Conservation (phyloP, 2,329 filamentous ascomycete species). For the Canariomyces notabilis region DNA sequence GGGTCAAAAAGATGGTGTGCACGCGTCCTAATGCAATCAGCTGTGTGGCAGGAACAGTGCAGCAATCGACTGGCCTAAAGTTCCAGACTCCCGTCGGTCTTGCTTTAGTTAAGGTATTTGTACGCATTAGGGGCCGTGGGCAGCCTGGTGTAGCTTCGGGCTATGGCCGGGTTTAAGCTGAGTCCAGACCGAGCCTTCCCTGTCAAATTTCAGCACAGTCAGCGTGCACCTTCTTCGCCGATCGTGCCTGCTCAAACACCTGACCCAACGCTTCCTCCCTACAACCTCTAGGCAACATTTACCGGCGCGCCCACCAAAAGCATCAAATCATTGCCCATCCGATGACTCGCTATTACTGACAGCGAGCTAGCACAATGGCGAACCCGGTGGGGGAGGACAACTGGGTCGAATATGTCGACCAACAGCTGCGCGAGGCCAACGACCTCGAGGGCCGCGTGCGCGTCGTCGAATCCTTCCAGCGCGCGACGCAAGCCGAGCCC, state of each 20-base stretch:
- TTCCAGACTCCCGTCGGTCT: background rate
- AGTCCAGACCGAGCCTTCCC: slow-evolving; percentile 7
- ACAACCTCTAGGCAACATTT: too few relatives aligned
- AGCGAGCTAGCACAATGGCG: slow-evolving; percentile 23
- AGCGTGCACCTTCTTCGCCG: background rate
- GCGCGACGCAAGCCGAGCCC: slow-evolving; percentile 65
- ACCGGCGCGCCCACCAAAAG: slow-evolving; percentile 1
- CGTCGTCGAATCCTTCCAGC: slow-evolving; percentile 67
- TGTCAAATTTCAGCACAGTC: slow-evolving; percentile 12
- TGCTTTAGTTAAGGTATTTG: too few relatives aligned
- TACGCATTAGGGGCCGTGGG: too few relatives aligned
- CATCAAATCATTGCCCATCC: slow-evolving; percentile 9
- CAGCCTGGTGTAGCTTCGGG: slow-evolving; percentile 1
- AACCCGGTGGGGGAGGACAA: slow-evolving; percentile 66
- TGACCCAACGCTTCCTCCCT: background rate
- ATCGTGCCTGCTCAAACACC: background rate
- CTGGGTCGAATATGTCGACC: slow-evolving; percentile 73
- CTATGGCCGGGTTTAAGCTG: slow-evolving; percentile 5
- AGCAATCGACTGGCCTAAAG: background rate
- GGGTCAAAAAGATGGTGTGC: too few relatives aligned
- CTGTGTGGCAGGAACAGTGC: background rate
- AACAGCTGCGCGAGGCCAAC: slow-evolving; percentile 57
- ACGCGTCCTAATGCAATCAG: background rate
- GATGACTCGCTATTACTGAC: slow-evolving; percentile 23
- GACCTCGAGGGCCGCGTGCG: slow-evolving; percentile 63